These are phyloP conservation scores for Scheffersomyces amazonensis DNA, from an alignment of 805 yeast species.

Conservation along the genomic window DNA sequence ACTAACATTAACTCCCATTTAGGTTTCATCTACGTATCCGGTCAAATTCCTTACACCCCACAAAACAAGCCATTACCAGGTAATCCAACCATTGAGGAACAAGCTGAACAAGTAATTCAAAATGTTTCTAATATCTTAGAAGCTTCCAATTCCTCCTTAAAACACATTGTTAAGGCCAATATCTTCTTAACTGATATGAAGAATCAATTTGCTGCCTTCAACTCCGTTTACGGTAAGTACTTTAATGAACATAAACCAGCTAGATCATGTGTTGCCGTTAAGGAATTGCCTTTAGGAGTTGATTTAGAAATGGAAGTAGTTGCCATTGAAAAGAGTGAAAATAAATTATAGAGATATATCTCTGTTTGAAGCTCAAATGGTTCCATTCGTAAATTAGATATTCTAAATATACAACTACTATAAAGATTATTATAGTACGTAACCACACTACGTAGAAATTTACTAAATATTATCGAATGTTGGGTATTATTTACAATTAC, in stretches of 20 bases:
- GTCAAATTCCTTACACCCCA: conserved; percentile 89
- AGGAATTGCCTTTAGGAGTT: conserved; percentile 83
- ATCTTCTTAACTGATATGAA: conserved; percentile 89
- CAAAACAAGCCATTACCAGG: conserved; percentile 80
- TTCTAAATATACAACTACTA: too few relatives aligned
- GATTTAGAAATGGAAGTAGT: conserved; percentile 89
- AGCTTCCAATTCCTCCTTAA: conserved; percentile 81
- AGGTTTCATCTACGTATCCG: conserved; percentile 87
- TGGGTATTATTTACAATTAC: too few relatives aligned
- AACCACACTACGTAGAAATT: too few relatives aligned
- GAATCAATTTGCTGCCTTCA: conserved; percentile 74
- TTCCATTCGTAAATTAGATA: too few relatives aligned
- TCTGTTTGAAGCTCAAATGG: neutral
- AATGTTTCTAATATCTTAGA: conserved; percentile 71
- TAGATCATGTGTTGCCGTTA: conserved; percentile 96
- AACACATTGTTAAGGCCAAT: conserved; percentile 83
- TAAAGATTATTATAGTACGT: too few relatives aligned
- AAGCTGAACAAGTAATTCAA: conserved; percentile 70
- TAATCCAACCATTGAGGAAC: conserved; percentile 59
- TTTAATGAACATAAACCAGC: conserved; percentile 86
- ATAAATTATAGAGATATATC: conserved; percentile 9
- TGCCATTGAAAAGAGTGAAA: conserved; percentile 62
- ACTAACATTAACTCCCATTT: conserved; percentile 15
- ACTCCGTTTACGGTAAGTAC: conserved; percentile 77
- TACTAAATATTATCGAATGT: too few relatives aligned